Conservation (phyloP, 176 grass and related monocot genomes). For the Oryza glumipatula region DNA sequence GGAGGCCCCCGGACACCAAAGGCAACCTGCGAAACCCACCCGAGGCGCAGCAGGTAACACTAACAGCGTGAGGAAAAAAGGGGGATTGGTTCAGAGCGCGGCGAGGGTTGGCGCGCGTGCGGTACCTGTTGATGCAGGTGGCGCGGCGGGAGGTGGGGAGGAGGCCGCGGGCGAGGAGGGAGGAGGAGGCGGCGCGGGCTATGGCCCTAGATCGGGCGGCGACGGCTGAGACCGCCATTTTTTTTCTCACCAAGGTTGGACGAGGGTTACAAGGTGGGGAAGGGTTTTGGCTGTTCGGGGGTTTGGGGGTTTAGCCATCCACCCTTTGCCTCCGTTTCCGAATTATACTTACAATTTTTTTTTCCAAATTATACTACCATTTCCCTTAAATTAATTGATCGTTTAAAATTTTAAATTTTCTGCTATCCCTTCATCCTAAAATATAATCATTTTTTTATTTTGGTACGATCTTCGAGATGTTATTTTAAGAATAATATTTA, state of each 20-base stretch:
- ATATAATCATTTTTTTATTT: too few species aligned
- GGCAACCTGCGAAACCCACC: slow-evolving; percentile 49
- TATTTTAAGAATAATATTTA: too few species aligned
- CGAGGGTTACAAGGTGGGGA: not conserved
- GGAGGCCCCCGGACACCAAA: slow-evolving; percentile 45
- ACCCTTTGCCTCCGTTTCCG: too few species aligned
- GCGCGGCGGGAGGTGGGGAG: slow-evolving; percentile 41
- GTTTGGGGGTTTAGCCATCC: not conserved
- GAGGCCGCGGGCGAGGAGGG: slow-evolving; percentile 36
- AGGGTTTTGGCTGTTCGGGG: not conserved
- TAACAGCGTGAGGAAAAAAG: not conserved
- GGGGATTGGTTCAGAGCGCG: not conserved
- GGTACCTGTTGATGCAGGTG: slow-evolving; percentile 58
- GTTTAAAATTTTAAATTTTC: too few species aligned
- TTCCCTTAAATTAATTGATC: too few species aligned
- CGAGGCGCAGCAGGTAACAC: not conserved
- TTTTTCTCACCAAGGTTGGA: not conserved
- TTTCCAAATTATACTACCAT: too few species aligned
- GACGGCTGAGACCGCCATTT: slow-evolving; percentile 53
- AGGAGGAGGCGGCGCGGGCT: slow-evolving; percentile 35
- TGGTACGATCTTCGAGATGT: too few species aligned
- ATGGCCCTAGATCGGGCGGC: slow-evolving; percentile 54
- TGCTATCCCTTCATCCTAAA: too few species aligned
- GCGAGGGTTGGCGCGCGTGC: not conserved
- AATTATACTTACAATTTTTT: too few species aligned